phyloP scores from a whole-genome alignment of 108 stramenopile genomes.

The Conticribra weissflogii region DNA sequence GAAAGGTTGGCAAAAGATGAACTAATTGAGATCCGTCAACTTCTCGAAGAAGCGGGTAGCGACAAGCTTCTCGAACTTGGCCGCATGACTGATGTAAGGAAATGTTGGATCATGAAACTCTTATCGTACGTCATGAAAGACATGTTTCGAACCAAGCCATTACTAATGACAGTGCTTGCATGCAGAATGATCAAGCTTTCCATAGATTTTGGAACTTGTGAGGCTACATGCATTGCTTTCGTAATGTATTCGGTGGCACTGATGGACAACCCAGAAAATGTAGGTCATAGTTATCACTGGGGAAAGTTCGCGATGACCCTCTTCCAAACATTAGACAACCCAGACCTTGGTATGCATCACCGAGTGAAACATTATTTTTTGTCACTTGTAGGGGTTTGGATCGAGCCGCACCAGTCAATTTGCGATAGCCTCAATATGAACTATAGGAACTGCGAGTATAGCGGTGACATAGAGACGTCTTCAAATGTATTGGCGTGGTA shows the following conservation, averaged over 20 bases:
- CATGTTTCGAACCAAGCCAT: not conserved
- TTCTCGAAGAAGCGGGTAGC: not conserved
- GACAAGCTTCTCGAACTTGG: not conserved
- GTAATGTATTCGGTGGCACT: not conserved
- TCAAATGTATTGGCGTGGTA: not conserved
- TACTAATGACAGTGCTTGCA: not conserved
- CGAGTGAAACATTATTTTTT: not conserved
- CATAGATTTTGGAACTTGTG: not conserved
- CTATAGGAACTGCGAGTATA: not conserved
- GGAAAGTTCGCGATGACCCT: not conserved
- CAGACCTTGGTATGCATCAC: not conserved
- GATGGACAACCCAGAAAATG: not conserved
- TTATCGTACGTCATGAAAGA: not conserved
- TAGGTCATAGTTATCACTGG: not conserved
- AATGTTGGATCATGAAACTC: not conserved
- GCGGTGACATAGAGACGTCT: not conserved
- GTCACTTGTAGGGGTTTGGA: not conserved
- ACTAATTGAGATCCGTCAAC: not conserved
- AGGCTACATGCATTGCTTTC: not conserved
- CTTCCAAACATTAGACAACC: not conserved
- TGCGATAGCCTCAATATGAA: not conserved
- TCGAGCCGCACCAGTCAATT: not conserved
- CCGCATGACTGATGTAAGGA: not conserved
- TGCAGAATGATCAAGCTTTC: not conserved
- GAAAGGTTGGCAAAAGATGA: not conserved